Evolutionary conservation across 2,329 filamentous ascomycete genomes (phyloP), one percentile per base, ranked within the genome.

Genomic region (Fusarium camptoceras): DNA sequence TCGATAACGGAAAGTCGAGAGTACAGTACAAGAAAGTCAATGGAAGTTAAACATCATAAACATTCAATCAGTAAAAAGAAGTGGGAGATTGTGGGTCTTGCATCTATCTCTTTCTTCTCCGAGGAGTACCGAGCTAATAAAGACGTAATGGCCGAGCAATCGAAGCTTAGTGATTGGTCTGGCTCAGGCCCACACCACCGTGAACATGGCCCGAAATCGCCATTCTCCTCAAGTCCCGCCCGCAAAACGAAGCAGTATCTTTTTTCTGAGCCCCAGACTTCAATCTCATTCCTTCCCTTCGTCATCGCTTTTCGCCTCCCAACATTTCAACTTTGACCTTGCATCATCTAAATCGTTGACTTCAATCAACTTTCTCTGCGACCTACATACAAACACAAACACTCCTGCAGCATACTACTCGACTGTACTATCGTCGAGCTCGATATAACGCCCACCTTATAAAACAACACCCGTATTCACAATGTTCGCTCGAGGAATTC

Each of bases 401-500:
- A 57, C 27, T 25, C 49, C 31, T 53, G 20, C 48, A 43, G 28
- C 46, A 53, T 24, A 27, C 42, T 41, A 44, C 34, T 59, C 51
- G 56, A 59, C 56, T 55, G 25, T 15, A 25, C 18, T 51, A 54
- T 28, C 44, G 39, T 60, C 41, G 48, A 55, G 42, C 20, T 71
- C 46, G 30, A 49, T 57, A 61, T 57, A 59, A 46, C 49, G 20
- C 27, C 42, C 44, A 43, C 20, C 50, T 37, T 50, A 48, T 42
- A 27, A 39, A 50, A 44, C 46, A 43, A 64, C 51, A 46, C 56
- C 48, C 41, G 67, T 43, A 72, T 64, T 66, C 66, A 81, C 75
- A 61, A 86, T 86, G 84, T 76, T 85, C 64, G 84, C 84, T 69
- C 81, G 83, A 80, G 81, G 82, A 70, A 77, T 82, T 64, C 80